phyloP scores from a whole-genome alignment of 2,329 filamentous ascomycete genomes.

The Huntiella moniliformis region DNA sequence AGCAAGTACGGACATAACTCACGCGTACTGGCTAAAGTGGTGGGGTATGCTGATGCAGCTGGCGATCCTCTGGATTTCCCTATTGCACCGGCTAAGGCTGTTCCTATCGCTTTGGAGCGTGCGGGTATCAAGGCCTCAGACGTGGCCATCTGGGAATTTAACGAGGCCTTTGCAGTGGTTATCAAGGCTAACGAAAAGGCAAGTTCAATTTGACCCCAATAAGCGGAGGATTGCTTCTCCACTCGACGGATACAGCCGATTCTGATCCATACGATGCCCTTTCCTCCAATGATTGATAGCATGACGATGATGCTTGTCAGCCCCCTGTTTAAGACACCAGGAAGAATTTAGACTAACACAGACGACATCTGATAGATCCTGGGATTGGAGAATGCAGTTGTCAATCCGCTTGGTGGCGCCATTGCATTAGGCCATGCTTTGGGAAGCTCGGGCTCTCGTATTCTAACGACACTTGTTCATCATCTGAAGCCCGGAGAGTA shows the following conservation, averaged over 20 bases:
- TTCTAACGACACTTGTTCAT: slow-evolving; percentile 76
- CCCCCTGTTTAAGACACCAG: too few relatives aligned
- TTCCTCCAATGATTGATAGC: too few relatives aligned
- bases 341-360: background rate
- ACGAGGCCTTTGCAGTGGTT: slow-evolving; percentile 91
- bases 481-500: slow-evolving; percentile 86
- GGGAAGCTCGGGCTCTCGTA: slow-evolving; percentile 82
- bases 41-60: slow-evolving; percentile 73
- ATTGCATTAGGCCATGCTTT: slow-evolving; percentile 85
- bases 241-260: too few relatives aligned
- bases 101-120: slow-evolving; percentile 71
- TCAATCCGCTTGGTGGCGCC: slow-evolving; percentile 78
- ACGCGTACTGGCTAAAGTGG: slow-evolving; percentile 71
- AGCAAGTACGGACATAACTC: slow-evolving; percentile 60
- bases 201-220: slow-evolving; percentile 9
- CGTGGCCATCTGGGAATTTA: slow-evolving; percentile 93
- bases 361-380: slow-evolving; percentile 38
- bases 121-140: slow-evolving; percentile 84
- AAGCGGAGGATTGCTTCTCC: too few relatives aligned
- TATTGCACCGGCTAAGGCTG: slow-evolving; percentile 76
- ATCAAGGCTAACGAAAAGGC: slow-evolving; percentile 89
- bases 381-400: slow-evolving; percentile 56
- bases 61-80: slow-evolving; percentile 89
- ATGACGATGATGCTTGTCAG: too few relatives aligned
- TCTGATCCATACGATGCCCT: too few relatives aligned